Evolutionary conservation across 495 filamentous ascomycete genomes (phyloP).

Genomic region (Clohesyomyces aquaticus): DNA sequence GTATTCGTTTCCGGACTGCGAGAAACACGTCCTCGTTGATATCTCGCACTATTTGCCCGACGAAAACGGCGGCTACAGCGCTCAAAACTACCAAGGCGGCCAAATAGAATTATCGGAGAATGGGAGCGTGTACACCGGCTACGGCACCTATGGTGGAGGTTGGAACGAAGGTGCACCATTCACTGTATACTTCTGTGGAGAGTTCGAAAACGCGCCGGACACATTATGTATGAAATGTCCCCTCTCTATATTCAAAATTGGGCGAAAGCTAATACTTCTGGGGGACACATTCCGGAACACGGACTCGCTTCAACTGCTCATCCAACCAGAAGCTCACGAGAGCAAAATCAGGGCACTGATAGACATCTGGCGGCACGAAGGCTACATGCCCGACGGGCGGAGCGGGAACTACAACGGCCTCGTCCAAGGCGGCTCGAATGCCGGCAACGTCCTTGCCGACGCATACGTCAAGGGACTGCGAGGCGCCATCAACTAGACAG

Average conservation of each 20-base stretch:
- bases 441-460: slow-evolving; percentile 47
- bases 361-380: slow-evolving; percentile 44
- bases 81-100: slow-evolving; percentile 39
- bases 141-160: slow-evolving; percentile 34
- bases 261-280: too few relatives aligned
- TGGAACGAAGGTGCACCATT: slow-evolving; percentile 36
- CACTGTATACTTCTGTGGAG: slow-evolving; percentile 44
- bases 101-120: slow-evolving; percentile 32
- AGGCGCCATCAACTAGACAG: slow-evolving; percentile 44
- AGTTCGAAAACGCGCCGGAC: slow-evolving; percentile 40
- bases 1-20: slow-evolving; percentile 39
- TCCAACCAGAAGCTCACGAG: slow-evolving; percentile 38
- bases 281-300: slow-evolving; percentile 46
- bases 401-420: slow-evolving; percentile 42
- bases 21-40: slow-evolving; percentile 42
- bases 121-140: slow-evolving; percentile 39
- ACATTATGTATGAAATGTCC: too few relatives aligned
- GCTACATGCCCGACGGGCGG: slow-evolving; percentile 44
- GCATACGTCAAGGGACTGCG: slow-evolving; percentile 45
- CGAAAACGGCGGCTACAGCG: slow-evolving; percentile 27
- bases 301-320: slow-evolving; percentile 38
- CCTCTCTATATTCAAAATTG: too few relatives aligned
- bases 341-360: slow-evolving; percentile 38
- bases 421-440: slow-evolving; percentile 44
- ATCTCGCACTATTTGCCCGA: slow-evolving; percentile 41